Evolutionary conservation across 352 stramenopile genomes (phyloP).

Genomic region (Globisporangium mamillatum): DNA sequence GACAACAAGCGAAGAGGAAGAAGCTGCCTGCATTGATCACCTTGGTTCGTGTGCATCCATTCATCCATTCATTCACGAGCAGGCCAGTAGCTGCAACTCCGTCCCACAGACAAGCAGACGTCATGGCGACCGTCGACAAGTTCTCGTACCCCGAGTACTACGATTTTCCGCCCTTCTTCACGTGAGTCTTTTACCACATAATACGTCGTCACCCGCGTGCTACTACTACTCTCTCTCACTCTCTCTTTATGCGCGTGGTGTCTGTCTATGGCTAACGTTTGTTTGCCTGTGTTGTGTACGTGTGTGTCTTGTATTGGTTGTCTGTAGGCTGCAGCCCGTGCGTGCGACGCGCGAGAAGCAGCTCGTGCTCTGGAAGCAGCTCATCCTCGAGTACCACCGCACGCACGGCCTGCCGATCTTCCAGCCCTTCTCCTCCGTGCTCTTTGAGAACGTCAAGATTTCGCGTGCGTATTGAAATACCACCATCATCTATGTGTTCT

Average conservation of each 20-base stretch:
- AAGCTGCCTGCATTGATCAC: background rate
- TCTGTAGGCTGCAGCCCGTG: conserved; percentile 65
- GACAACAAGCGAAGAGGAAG: background rate
- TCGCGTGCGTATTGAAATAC: conserved; percentile 33
- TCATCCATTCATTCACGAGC: background rate
- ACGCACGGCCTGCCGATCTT: conserved; percentile 68
- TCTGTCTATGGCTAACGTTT: background rate
- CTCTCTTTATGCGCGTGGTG: background rate
- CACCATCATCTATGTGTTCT: too few relatives aligned
- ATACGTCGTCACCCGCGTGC: too few relatives aligned
- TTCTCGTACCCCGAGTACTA: conserved; percentile 87
- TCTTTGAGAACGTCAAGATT: conserved; percentile 87
- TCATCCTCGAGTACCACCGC: conserved; percentile 83
- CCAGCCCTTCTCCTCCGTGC: conserved; percentile 54
- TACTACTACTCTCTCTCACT: background rate
- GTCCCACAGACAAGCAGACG: background rate
- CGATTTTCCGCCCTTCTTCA: conserved; percentile 87
- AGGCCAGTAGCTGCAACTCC: background rate
- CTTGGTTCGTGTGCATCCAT: background rate
- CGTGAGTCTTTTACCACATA: conserved; percentile 25
- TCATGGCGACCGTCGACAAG: conserved; percentile 46
- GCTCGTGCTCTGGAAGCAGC: conserved; percentile 82
- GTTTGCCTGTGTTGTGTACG: too few relatives aligned
- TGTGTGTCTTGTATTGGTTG: background rate
- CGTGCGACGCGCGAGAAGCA: conserved; percentile 84